Base-by-base conservation (phyloP, 2,329 filamentous ascomycete species). In the Claviceps purpurea region DNA sequence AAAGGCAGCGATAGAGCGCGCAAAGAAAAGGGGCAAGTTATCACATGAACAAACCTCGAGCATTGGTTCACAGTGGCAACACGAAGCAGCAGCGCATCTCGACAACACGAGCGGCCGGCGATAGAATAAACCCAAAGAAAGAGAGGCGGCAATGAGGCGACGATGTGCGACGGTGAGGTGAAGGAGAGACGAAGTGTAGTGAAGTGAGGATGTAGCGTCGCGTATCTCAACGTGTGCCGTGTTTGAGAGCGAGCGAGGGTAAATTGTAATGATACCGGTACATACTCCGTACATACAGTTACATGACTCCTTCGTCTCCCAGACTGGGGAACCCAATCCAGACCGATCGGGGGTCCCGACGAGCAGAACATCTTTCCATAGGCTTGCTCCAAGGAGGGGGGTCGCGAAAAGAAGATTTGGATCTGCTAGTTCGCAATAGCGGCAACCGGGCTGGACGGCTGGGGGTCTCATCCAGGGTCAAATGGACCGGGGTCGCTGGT, bases 371-470 rank as follows among this genome's bases (percentile, higher is more conserved):
- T 20, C 20, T 18, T 1, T 24, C 24, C 24, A 24, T 22, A 22
- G 22, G 16, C 16, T 34, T 34, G 16, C 11, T 34, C 5, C 22
- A 26, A 26, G 14, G 5, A 13, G 18, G 41, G 18, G 41, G 41
- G 20, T 22, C 18, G 20, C 5, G 45, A 51, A 53, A 51, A 51
- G 40, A 45, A 51, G 44, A 44, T 24, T 43, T 43, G 44, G 43
- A 53, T 53, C 52, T 51, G 20, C 45, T 54, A 49, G 49, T 51
- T 49, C 40, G 49, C 38, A 37, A 34, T 34, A 34, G 30, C 10
- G 30, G 30, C 30, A 34, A 34, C 30, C 30, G 30, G 10, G 30
- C 30, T 34, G 30, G 30, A 34, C 10, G 30, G 30, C 30, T 34
- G 30, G 30, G 30, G 30, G 10, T 34, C 30, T 30, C 26, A 30